Conservation (phyloP, 2,329 filamentous ascomycete species). For the Cladobotryum mycophilum region DNA sequence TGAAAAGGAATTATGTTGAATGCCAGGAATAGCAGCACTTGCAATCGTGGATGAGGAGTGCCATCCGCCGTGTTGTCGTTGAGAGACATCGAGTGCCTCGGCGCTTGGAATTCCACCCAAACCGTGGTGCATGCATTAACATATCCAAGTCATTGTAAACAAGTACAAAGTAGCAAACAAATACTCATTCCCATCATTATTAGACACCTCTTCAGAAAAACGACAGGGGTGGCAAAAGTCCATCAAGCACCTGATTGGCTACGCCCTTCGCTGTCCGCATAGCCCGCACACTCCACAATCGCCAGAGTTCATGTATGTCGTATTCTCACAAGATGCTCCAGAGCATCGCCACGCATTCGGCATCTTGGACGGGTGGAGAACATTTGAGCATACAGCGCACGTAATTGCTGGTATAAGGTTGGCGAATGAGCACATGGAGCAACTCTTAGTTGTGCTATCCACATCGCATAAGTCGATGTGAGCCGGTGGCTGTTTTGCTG, state of each 20-base stretch:
- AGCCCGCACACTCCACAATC: constrained; percentile 66
- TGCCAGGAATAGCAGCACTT: too few relatives aligned
- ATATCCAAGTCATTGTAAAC: too few relatives aligned
- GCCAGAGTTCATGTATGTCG: constrained; percentile 59
- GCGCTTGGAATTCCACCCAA: too few relatives aligned
- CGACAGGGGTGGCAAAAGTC: too few relatives aligned
- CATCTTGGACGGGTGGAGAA: constrained; percentile 51
- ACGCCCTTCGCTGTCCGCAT: constrained; percentile 47
- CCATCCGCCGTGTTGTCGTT: too few relatives aligned
- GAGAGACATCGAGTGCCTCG: too few relatives aligned
- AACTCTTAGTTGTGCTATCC: constrained; percentile 22
- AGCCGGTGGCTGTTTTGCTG: neutral
- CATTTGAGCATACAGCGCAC: constrained; percentile 65
- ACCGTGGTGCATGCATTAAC: too few relatives aligned
- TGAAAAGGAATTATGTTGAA: too few relatives aligned
- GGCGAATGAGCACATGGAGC: constrained; percentile 61
- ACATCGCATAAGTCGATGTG: neutral
- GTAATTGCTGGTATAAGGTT: constrained; percentile 51
- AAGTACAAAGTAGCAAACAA: too few relatives aligned
- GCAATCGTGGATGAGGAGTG: too few relatives aligned
- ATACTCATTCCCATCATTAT: too few relatives aligned
- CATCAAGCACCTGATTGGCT: neutral
- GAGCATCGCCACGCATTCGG: constrained; percentile 58
- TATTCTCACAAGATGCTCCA: constrained; percentile 47
- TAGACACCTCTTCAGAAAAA: too few relatives aligned